A percentile compares a stretch with the other conserved stretches of the same genome.
Evolutionary conservation across 495 filamentous ascomycete species (phyloP).

Genomic region (Annulohypoxylon maeteangense): DNA sequence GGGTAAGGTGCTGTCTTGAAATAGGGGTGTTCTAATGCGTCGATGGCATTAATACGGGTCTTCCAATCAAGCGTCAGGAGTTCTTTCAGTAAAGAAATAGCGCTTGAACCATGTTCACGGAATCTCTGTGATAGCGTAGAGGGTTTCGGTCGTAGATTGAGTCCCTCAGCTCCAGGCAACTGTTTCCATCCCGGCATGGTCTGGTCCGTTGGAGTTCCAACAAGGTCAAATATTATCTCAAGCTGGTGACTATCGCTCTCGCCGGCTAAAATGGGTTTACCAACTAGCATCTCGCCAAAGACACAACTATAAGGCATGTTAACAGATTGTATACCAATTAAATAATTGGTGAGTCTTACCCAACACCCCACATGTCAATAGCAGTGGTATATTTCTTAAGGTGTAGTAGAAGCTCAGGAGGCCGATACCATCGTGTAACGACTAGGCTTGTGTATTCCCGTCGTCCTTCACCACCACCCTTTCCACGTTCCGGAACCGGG

Average conservation of each 20-base stretch:
- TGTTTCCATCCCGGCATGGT: conserved; percentile 92
- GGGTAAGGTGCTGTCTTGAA: conserved; percentile 84
- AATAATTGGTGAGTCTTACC: conserved; percentile 63
- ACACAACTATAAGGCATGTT: conserved; percentile 74
- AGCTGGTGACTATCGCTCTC: conserved; percentile 90
- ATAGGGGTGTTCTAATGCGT: conserved; percentile 93
- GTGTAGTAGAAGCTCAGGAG: conserved; percentile 90
- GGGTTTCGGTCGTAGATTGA: conserved; percentile 70
- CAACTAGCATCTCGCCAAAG: conserved; percentile 97
- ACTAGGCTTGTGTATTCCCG: conserved; percentile 95
- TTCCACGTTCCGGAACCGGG: conserved; percentile 77
- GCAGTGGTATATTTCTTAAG: conserved; percentile 91
- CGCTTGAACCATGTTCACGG: conserved; percentile 72
- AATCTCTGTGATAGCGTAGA: conserved; percentile 78
- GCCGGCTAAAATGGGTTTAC: conserved; percentile 91
- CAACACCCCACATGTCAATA: conserved; percentile 98
- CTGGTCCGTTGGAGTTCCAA: conserved; percentile 88
- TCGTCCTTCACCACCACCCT: conserved; percentile 83
- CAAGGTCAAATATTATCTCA: conserved; percentile 90
- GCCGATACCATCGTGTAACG: conserved; percentile 96
- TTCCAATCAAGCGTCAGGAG: conserved; percentile 90
- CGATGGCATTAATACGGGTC: conserved; percentile 89
- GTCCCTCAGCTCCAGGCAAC: conserved; percentile 81
- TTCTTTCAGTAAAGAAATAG: conserved; percentile 82
- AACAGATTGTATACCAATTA: conserved; percentile 25